Conservation (phyloP, 805 yeast species). For the Wickerhamomyces chambardii region DNA sequence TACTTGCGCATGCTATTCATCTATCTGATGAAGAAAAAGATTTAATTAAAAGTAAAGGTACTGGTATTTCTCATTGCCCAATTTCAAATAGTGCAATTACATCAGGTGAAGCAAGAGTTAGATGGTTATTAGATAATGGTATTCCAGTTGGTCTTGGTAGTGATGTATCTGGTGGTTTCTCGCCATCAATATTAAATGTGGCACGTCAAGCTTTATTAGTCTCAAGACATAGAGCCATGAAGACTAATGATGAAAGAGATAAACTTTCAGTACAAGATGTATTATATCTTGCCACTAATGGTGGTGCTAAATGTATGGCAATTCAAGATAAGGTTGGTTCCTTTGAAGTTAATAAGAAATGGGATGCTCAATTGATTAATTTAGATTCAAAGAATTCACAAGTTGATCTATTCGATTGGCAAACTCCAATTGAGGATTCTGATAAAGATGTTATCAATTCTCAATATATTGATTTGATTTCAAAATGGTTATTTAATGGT, state of each 20-base stretch:
- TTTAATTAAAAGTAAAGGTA: constrained; percentile 39
- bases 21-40: constrained; percentile 54
- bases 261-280: constrained; percentile 64
- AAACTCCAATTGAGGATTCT: constrained; percentile 28
- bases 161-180: constrained; percentile 71
- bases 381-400: constrained; percentile 42
- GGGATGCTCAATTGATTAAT: constrained; percentile 78
- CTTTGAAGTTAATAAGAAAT: constrained; percentile 69
- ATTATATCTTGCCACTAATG: constrained; percentile 74
- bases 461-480: constrained; percentile 48
- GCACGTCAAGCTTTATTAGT: constrained; percentile 68
- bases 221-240: constrained; percentile 64
- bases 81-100: constrained; percentile 81
- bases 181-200: constrained; percentile 52
- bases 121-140: constrained; percentile 52
- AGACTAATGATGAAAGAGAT: constrained; percentile 30
- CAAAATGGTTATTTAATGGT: constrained; percentile 90
- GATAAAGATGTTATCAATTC: constrained; percentile 25
- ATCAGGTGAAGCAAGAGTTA: constrained; percentile 83
- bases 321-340: constrained; percentile 53
- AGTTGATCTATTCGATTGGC: constrained; percentile 74
- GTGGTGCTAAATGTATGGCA: constrained; percentile 77
- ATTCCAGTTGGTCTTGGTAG: constrained; percentile 79
- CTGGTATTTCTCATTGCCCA: constrained; percentile 92
- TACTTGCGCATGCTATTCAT: constrained; percentile 87